A percentile compares a stretch with the other conserved stretches of the same genome.
Evolutionary conservation across 129 eudicot genomes (phyloP).

Genomic region (Chrysanthemum makinoi): DNA sequence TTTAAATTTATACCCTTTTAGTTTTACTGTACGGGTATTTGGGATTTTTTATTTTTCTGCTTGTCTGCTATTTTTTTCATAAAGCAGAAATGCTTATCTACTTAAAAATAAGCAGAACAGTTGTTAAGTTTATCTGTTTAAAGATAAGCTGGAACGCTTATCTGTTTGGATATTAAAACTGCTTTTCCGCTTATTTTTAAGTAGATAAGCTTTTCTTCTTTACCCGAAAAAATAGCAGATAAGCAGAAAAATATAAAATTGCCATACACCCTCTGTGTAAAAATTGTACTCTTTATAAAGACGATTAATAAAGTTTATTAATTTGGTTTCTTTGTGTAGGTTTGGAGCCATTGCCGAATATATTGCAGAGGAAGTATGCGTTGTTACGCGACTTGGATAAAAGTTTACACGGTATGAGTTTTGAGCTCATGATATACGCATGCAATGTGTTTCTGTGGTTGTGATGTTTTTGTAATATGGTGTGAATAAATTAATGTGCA

Average conservation of each 20-base stretch:
- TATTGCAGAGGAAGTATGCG: constrained; percentile 77
- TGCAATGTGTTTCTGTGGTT: neutral
- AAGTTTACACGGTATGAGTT: constrained; percentile 67
- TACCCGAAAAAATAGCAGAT: too few species aligned
- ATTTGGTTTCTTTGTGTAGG: constrained; percentile 36
- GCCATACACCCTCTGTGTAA: neutral
- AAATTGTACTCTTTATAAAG: neutral
- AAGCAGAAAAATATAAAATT: neutral
- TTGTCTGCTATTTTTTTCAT: too few species aligned
- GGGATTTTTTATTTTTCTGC: too few species aligned
- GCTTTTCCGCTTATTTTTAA: too few species aligned
- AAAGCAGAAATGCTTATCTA: too few species aligned
- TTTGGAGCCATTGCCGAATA: constrained; percentile 75
- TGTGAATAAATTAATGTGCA: constrained; percentile 22
- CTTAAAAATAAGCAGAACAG: too few species aligned
- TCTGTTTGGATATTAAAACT: too few species aligned
- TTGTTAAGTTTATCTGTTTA: too few species aligned
- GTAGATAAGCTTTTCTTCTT: too few species aligned
- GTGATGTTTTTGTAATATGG: neutral
- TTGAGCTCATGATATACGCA: neutral
- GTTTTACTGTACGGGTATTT: too few species aligned
- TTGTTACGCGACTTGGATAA: constrained; percentile 79
- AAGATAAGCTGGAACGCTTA: too few species aligned
- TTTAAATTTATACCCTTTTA: too few species aligned
- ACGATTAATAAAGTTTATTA: neutral